Evolutionary conservation across 1,284 basidiomycete species (phyloP).

Genomic region (Porphyrellus sp.): DNA sequence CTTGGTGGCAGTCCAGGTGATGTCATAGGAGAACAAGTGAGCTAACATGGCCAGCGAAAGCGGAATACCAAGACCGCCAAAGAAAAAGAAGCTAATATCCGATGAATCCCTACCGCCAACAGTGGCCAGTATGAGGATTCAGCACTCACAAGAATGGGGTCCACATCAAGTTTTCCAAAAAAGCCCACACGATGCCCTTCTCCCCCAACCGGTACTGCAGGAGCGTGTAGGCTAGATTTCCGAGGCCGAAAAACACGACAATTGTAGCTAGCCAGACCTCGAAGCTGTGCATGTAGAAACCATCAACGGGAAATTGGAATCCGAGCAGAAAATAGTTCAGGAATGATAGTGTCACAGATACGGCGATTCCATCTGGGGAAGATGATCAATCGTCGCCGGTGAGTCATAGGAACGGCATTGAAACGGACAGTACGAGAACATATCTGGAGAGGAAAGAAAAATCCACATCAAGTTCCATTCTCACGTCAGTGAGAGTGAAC

Average conservation of each 20-base stretch:
- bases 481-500: conserved; percentile 38
- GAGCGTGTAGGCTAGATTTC: conserved; percentile 68
- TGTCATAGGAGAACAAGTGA: conserved; percentile 81
- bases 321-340: conserved; percentile 75
- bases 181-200: conserved; percentile 49
- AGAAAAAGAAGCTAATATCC: conserved; percentile 73
- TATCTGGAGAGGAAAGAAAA: conserved; percentile 47
- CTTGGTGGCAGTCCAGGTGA: conserved; percentile 76
- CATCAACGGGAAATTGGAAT: conserved; percentile 60
- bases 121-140: background rate
- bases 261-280: conserved; percentile 76
- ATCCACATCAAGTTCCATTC: conserved; percentile 1
- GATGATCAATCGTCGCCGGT: background rate
- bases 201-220: conserved; percentile 75
- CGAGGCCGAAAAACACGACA: conserved; percentile 71
- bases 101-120: conserved; percentile 6
- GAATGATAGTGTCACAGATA: conserved; percentile 59
- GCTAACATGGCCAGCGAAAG: conserved; percentile 73
- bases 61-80: conserved; percentile 74
- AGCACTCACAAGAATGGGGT: conserved; percentile 72
- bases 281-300: conserved; percentile 69
- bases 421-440: conserved; percentile 76
- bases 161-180: conserved; percentile 71
- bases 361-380: conserved; percentile 68
- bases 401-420: background rate